A percentile compares a stretch with the other conserved stretches of the same genome.
phyloP scores from a whole-genome alignment of 1,284 basidiomycete genomes.

The Puccinia hordei region DNA sequence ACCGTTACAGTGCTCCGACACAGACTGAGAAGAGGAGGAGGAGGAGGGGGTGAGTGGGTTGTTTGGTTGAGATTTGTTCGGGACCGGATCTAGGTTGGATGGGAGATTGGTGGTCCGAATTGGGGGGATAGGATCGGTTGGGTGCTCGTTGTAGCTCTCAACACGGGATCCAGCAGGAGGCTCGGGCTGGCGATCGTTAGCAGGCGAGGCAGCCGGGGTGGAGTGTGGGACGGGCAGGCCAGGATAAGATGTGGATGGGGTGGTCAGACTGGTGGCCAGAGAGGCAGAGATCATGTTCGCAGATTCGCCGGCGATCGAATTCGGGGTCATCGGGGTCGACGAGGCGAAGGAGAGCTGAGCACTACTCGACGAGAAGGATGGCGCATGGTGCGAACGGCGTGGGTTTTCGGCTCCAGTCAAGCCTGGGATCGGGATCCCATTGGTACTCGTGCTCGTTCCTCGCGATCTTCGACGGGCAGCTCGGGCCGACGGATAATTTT shows the following conservation, averaged over 20 bases:
- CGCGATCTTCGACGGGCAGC: constrained; percentile 34
- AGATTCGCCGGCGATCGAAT: constrained; percentile 35
- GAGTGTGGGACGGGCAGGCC: constrained; percentile 43
- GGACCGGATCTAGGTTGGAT: neutral
- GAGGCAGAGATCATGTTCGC: constrained; percentile 28
- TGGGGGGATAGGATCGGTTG: neutral
- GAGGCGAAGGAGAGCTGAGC: constrained; percentile 29
- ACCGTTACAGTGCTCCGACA: neutral
- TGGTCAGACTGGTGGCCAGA: constrained; percentile 24
- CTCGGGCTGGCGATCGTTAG: constrained; percentile 23
- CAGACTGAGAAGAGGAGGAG: neutral
- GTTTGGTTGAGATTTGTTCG: neutral
- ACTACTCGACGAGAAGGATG: constrained; percentile 43
- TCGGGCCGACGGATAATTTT: constrained; percentile 22
- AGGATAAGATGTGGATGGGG: constrained; percentile 44
- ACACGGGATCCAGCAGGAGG: neutral
- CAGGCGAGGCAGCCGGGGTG: constrained; percentile 42
- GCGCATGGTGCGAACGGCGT: constrained; percentile 32
- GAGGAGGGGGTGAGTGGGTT: neutral
- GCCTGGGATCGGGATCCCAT: constrained; percentile 41
- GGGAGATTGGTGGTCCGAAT: neutral
- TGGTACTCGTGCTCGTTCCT: constrained; percentile 24
- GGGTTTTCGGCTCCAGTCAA: constrained; percentile 6
- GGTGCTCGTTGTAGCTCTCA: neutral
- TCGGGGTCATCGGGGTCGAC: constrained; percentile 43